Conservation (phyloP, 495 filamentous ascomycete genomes). For the Mycothermus thermophilus region DNA sequence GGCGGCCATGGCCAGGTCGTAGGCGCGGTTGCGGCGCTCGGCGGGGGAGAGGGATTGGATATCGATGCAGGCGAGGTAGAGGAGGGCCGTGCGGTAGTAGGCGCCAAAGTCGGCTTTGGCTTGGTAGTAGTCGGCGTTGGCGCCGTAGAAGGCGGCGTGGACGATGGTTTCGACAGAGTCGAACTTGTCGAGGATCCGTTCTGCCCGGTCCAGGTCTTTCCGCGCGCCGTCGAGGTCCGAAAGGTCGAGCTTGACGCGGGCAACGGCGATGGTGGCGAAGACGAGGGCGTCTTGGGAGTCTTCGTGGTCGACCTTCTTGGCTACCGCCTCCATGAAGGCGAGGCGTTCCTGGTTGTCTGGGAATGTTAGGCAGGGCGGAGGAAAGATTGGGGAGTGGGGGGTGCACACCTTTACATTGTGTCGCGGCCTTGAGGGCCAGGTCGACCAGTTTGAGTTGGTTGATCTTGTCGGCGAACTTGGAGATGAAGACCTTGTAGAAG, state of each 20-base stretch:
- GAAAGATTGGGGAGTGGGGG: background rate
- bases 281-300: slow-evolving; percentile 93
- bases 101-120: slow-evolving; percentile 81
- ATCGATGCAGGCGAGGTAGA: slow-evolving; percentile 95
- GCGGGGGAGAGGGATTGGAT: slow-evolving; percentile 51
- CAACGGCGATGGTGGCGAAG: slow-evolving; percentile 82
- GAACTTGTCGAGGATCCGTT: slow-evolving; percentile 77
- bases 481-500: slow-evolving; percentile 87
- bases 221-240: slow-evolving; percentile 61
- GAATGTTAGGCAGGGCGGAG: slow-evolving; percentile 3
- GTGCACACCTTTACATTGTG: slow-evolving; percentile 64
- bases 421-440: slow-evolving; percentile 71
- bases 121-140: slow-evolving; percentile 91
- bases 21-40: slow-evolving; percentile 70
- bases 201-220: slow-evolving; percentile 73
- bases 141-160: slow-evolving; percentile 91
- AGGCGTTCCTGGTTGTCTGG: slow-evolving; percentile 79
- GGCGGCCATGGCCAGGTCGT: slow-evolving; percentile 85
- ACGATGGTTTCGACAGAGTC: slow-evolving; percentile 94
- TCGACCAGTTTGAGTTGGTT: slow-evolving; percentile 95
- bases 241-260: slow-evolving; percentile 71
- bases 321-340: slow-evolving; percentile 69
- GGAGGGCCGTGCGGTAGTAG: slow-evolving; percentile 93
- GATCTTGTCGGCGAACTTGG: slow-evolving; percentile 94
- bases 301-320: slow-evolving; percentile 78